Evolutionary conservation across 495 filamentous ascomycete genomes (phyloP).

Genomic region (Hypoxylon fuscum): DNA sequence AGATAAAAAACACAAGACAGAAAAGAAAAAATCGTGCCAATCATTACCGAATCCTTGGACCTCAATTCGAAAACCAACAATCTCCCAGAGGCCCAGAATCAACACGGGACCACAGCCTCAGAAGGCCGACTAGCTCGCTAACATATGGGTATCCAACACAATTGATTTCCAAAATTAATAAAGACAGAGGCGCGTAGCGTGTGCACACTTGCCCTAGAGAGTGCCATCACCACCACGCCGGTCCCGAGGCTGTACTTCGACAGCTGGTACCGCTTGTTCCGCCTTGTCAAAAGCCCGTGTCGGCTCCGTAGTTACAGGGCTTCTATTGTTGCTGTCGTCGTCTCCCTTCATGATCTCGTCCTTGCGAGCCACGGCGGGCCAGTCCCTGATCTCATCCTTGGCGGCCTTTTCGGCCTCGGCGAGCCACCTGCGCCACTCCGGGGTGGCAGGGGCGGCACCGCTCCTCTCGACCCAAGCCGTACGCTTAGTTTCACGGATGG

Average conservation of each 20-base stretch:
- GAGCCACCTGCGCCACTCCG: slow-evolving; percentile 63
- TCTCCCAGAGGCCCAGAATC: slow-evolving; percentile 5
- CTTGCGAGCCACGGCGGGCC: slow-evolving; percentile 60
- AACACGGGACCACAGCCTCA: neutral
- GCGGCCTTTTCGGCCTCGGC: slow-evolving; percentile 55
- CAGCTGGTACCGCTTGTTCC: slow-evolving; percentile 43
- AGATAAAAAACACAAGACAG: neutral
- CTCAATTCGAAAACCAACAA: slow-evolving; percentile 12
- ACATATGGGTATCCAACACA: slow-evolving; percentile 29
- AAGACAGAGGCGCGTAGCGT: neutral
- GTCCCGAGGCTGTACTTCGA: slow-evolving; percentile 38
- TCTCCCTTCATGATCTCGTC: slow-evolving; percentile 56
- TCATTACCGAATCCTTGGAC: slow-evolving; percentile 19
- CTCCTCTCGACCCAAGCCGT: slow-evolving; percentile 59
- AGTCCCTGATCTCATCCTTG: slow-evolving; percentile 42
- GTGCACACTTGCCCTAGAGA: slow-evolving; percentile 21
- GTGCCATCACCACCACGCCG: slow-evolving; percentile 25
- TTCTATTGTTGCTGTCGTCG: slow-evolving; percentile 25
- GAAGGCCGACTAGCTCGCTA: too few relatives aligned
- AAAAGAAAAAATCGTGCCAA: slow-evolving; percentile 11
- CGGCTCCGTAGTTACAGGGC: neutral
- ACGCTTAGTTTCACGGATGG: slow-evolving; percentile 60
- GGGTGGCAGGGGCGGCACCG: slow-evolving; percentile 58
- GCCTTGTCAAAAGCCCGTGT: slow-evolving; percentile 35
- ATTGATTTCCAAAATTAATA: neutral